Evolutionary conservation across 345 rosid genomes (phyloP), one percentile per base, ranked within the genome.

Genomic region (Carallia pectinifolia): DNA sequence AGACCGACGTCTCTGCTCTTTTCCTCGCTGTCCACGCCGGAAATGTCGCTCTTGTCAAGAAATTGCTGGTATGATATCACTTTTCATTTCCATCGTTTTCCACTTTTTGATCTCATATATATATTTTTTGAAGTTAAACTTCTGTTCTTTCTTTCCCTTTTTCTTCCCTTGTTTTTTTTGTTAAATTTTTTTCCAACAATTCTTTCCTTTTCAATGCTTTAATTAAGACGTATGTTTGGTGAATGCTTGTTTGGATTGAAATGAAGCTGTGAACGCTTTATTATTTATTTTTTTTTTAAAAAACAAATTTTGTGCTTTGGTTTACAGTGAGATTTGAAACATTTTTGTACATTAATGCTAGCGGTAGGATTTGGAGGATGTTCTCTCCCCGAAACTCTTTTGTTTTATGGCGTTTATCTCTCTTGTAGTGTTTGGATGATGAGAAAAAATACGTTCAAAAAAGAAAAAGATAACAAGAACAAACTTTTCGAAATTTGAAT

Each of bases 1-100:
- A 80, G 82, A 90, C 98, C 19, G 98, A 95, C 67, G 99, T 95
- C 53, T 84, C 96, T n/a, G 87, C 99, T 59, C 76, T 95, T 70
- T 90, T 92, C 80, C 87, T 92, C 76, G 97, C 98, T 62, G 94
- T 82, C 62, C 96, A 86, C 56, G 79, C 80, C 40, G 98, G 99
- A 79, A 88, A 86, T 80, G 86, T 80, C 18, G 74, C 85, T 66
- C 91, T 95, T 76, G 91, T 92, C 55, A 95, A 84, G 90, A 76
- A 80, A 64, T 65, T 95, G 61, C 88, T 95, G 92, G 99, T 95
- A 88, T 76, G 40, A 68, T 34, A 59, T 15, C 2, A 1, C 44
- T 40, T 18, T 4, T 27, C 7, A 30, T 27, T 16, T 58, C 7
- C 13, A 52, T 23, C 6, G 17, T 40, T 73, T 70, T 48, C 5